Base-by-base conservation (phyloP, 495 filamentous ascomycete species). In the Neurospora sp. region DNA sequence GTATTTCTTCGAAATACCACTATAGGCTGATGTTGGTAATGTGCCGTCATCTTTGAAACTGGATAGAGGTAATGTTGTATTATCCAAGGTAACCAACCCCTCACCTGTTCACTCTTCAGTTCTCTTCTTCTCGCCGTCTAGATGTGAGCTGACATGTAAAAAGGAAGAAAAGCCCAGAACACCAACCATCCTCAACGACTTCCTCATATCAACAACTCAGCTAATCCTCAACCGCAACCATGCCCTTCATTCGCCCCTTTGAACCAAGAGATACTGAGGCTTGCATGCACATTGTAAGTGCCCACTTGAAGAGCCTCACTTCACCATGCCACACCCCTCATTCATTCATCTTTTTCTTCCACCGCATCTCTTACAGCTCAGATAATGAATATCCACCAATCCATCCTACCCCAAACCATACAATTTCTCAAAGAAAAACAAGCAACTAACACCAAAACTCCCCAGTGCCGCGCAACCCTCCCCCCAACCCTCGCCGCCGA, bases 401-500 rank as follows among this genome's bases (percentile, higher is more conserved):
- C 39, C 20, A 23, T 69, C 35, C 14, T 6, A 20, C 4, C 41
- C 44, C 27, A 23, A 42, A 11, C n/a, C 41, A 10, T n/a, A 18
- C 39, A 11, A 4, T 2, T 27, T 35, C 1, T 31, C 5, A 41
- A 40, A 31, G 23, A 37, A 39, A n/a, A 62, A 42, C 38, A 14
- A 14, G 4, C 31, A 42, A 27, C 70, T 69, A 49, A 72, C 69
- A 11, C 54, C 49, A n/a, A 35, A 18, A 42, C 20, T 0, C 11
- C 5, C 14, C 54, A 85, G 83, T 85, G 83, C 78, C 78, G 80
- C 69, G 80, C 76, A 23, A 85, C 83, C 74, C 81, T 84, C 46
- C 78, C 81, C 20, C 82, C 83, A 0, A 79, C 79, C 12, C 80
- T 82, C 38, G 10, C 73, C n/a, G 44, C 77, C 39, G 79, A 79